These are phyloP conservation scores for Omphalotus olearius DNA, from an alignment of 1,284 basidiomycete genomes.

Conservation along the genomic window DNA sequence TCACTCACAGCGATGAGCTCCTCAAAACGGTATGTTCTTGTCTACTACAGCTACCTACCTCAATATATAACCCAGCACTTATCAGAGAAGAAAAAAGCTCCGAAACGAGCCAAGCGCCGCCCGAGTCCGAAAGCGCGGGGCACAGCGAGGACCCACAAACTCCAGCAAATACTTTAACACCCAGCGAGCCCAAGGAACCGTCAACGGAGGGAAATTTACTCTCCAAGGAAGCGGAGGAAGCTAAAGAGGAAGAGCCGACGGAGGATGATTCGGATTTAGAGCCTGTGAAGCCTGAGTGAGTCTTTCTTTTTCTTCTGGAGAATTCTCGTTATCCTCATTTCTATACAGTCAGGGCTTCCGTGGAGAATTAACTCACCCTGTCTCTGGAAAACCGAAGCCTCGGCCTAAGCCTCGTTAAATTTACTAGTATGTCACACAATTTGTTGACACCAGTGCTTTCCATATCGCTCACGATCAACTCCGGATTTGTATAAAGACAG, in stretches of 20 bases:
- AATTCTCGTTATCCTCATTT: neutral
- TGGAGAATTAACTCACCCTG: constrained; percentile 3
- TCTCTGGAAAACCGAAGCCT: neutral
- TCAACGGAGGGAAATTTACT: neutral
- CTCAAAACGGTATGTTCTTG: no score
- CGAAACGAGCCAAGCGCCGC: no score
- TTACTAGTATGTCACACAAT: no score
- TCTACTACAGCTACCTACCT: no score
- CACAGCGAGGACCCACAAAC: neutral
- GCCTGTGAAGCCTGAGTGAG: constrained; percentile 7
- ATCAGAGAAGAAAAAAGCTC: no score
- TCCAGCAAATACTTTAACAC: neutral
- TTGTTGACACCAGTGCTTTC: no score
- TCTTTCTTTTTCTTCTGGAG: neutral
- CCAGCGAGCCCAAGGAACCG: neutral
- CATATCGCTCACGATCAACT: no score
- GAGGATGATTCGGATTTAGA: constrained; percentile 1
- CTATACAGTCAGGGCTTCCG: constrained; percentile 2
- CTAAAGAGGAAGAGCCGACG: neutral
- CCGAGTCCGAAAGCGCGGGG: neutral
- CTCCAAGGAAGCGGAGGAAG: neutral
- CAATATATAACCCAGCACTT: no score
- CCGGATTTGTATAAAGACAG: no score
- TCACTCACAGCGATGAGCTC: no score
- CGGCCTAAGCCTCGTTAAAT: neutral